Percentiles rank a stretch among this genome's conserved stretches.
Evolutionary conservation across 2,329 filamentous ascomycete species (phyloP).

Genomic region (Monosporascus sp.): DNA sequence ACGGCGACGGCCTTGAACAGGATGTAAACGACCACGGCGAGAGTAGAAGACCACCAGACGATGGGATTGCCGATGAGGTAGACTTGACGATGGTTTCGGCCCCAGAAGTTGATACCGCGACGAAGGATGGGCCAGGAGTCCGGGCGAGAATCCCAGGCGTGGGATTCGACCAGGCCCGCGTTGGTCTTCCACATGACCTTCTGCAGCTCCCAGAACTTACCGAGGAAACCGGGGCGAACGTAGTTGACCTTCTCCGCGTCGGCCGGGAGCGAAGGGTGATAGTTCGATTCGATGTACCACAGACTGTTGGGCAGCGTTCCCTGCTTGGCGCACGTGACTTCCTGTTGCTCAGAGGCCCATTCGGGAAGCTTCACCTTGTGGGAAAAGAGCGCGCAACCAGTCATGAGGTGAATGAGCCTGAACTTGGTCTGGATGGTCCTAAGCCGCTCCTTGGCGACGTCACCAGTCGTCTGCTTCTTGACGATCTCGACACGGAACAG

Average conservation of each 20-base stretch:
- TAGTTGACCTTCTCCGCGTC: conserved; percentile 95
- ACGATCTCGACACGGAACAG: conserved; percentile 92
- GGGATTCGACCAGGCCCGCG: conserved; percentile 89
- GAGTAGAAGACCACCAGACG: conserved; percentile 87
- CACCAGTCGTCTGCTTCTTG: conserved; percentile 77
- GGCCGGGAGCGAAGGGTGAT: conserved; percentile 69
- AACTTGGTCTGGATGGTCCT: conserved; percentile 97
- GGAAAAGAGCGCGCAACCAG: conserved; percentile 90
- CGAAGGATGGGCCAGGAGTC: conserved; percentile 86
- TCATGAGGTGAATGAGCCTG: conserved; percentile 92
- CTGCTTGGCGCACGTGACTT: conserved; percentile 92
- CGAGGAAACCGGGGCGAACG: conserved; percentile 86
- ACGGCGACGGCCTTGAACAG: conserved; percentile 83
- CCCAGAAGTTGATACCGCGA: conserved; percentile 99
- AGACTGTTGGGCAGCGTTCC: conserved; percentile 93
- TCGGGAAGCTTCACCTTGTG: conserved; percentile 98
- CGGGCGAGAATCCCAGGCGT: conserved; percentile 96
- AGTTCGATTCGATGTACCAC: conserved; percentile 93
- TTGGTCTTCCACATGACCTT: conserved; percentile 99
- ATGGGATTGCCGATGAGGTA: conserved; percentile 94
- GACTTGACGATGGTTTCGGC: conserved; percentile 86
- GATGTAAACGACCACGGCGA: conserved; percentile 70
- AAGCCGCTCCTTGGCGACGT: conserved; percentile 74
- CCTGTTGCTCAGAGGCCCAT: conserved; percentile 97
- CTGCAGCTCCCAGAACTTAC: conserved; percentile 96